A percentile compares a stretch with the other conserved stretches of the same genome.
These are phyloP conservation scores for Simplicillium sp. DNA, from an alignment of 2,329 filamentous ascomycete genomes.

Conservation along the genomic window DNA sequence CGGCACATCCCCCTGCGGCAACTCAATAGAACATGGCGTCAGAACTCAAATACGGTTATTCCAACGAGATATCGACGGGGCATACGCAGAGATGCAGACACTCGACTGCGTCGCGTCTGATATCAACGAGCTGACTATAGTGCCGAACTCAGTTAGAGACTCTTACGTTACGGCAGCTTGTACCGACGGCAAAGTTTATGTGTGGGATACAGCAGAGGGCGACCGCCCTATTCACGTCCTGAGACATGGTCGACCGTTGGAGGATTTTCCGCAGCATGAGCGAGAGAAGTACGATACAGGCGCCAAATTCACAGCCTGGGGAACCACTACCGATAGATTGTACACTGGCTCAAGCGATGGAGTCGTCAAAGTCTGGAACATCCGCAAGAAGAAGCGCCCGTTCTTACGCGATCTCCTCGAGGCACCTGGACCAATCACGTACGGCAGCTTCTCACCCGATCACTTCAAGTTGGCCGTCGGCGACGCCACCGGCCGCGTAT, in stretches of 20 bases:
- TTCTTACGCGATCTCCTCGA: slow-evolving; percentile 44
- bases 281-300: slow-evolving; percentile 49
- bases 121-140: slow-evolving; percentile 53
- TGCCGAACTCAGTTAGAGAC: slow-evolving; percentile 40
- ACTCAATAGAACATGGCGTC: slow-evolving; percentile 31
- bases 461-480: slow-evolving; percentile 46
- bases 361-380: slow-evolving; percentile 53
- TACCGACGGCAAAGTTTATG: slow-evolving; percentile 51
- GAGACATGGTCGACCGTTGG: slow-evolving; percentile 36
- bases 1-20: slow-evolving; percentile 44
- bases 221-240: slow-evolving; percentile 47
- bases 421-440: slow-evolving; percentile 45
- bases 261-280: slow-evolving; percentile 28
- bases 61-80: slow-evolving; percentile 17
- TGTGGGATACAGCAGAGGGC: slow-evolving; percentile 51
- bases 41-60: slow-evolving; percentile 52
- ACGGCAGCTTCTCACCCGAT: slow-evolving; percentile 49
- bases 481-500: slow-evolving; percentile 52
- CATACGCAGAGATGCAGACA: slow-evolving; percentile 35
- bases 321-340: slow-evolving; percentile 42
- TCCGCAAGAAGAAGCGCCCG: slow-evolving; percentile 32
- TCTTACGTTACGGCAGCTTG: slow-evolving; percentile 52
- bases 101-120: slow-evolving; percentile 51
- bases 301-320: slow-evolving; percentile 57
- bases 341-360: slow-evolving; percentile 58